These are phyloP conservation scores for Fistulifera solaris DNA, from an alignment of 108 stramenopile genomes.

Conservation along the genomic window DNA sequence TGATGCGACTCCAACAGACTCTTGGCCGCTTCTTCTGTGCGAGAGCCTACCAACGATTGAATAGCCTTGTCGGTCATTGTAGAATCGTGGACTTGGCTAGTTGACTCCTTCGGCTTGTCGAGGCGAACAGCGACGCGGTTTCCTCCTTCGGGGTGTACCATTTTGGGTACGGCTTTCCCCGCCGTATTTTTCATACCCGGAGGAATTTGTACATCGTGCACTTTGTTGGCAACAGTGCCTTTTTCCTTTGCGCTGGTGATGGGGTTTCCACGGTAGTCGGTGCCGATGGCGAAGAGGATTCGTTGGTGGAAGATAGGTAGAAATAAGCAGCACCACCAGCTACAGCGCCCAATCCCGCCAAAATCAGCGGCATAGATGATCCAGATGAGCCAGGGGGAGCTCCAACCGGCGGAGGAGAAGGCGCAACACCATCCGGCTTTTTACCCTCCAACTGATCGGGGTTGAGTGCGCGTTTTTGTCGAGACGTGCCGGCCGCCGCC, in stretches of 20 bases:
- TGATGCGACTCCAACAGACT: slow-evolving; percentile 20
- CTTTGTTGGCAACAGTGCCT: background rate
- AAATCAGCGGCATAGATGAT: background rate
- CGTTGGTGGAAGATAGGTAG: background rate
- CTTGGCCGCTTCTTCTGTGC: slow-evolving; percentile 46
- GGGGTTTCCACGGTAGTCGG: background rate
- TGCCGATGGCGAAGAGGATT: background rate
- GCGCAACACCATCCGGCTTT: background rate
- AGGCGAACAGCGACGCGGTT: slow-evolving; percentile 15
- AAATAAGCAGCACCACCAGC: slow-evolving; percentile 6
- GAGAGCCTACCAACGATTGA: background rate
- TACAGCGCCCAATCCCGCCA: slow-evolving; percentile 1
- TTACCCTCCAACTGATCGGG: background rate
- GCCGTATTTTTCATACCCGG: slow-evolving; percentile 7
- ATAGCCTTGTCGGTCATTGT: slow-evolving; percentile 4
- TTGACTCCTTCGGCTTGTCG: background rate
- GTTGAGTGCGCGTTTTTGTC: slow-evolving; percentile 4
- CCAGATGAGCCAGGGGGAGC: background rate
- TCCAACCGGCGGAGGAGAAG: background rate
- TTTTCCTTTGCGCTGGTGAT: background rate
- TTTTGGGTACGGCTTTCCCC: slow-evolving; percentile 7
- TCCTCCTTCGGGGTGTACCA: slow-evolving; percentile 32
- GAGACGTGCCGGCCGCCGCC: slow-evolving; percentile 1
- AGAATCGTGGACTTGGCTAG: background rate
- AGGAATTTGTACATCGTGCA: slow-evolving; percentile 1